These are phyloP conservation scores for Candida broadrunensis DNA, from an alignment of 805 yeast species.

Conservation along the genomic window DNA sequence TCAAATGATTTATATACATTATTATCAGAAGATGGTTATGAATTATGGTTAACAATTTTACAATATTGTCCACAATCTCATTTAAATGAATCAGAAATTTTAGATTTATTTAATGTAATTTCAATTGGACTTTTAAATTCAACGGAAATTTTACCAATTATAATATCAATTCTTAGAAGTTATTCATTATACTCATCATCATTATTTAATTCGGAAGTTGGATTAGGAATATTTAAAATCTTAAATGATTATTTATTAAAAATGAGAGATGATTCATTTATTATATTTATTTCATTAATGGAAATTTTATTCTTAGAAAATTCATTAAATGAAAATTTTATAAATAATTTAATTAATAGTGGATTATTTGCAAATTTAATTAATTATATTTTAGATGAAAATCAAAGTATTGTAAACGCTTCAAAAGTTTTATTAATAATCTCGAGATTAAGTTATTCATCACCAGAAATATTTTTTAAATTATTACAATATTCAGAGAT, in stretches of 20 bases:
- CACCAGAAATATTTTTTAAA: conserved; percentile 31
- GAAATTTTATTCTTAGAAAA: conserved; percentile 46
- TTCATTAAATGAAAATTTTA: conserved; percentile 19
- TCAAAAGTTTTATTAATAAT: conserved; percentile 36
- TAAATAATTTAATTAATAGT: conserved; percentile 35
- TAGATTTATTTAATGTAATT: conserved; percentile 48
- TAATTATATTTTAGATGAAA: conserved; percentile 38
- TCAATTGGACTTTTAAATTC: conserved; percentile 60
- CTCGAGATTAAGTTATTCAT: conserved; percentile 33
- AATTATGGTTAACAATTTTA: conserved; percentile 72
- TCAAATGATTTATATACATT: conserved; percentile 42
- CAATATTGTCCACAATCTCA: conserved; percentile 51
- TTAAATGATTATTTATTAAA: conserved; percentile 52
- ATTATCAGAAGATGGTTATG: conserved; percentile 82
- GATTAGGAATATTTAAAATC: conserved; percentile 43
- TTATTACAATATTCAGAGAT: conserved; percentile 23
- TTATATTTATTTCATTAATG: conserved; percentile 49
- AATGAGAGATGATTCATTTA: conserved; percentile 71
- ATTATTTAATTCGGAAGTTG: conserved; percentile 32
- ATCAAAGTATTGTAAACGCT: conserved; percentile 38
- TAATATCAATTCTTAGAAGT: conserved; percentile 60
- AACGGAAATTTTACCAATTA: conserved; percentile 70
- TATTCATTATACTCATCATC: conserved; percentile 52
- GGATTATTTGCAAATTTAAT: conserved; percentile 45
- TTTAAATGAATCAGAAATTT: conserved; percentile 34